Conservation (phyloP, 495 filamentous ascomycete species). For the Echria macrotheca region DNA sequence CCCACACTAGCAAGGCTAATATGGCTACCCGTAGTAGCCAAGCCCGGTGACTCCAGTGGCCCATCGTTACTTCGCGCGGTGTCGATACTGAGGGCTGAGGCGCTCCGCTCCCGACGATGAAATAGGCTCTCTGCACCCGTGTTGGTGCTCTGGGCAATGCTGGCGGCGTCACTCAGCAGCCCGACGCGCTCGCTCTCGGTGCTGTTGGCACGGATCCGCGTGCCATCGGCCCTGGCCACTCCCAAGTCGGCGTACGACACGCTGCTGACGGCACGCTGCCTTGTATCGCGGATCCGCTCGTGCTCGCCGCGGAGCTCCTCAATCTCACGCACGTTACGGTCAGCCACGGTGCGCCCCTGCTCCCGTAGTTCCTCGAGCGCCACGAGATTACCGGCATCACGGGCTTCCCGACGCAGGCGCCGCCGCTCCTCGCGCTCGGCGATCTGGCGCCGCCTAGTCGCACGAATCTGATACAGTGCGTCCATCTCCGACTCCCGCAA, state of each 20-base stretch:
- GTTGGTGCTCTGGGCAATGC: slow-evolving; percentile 35
- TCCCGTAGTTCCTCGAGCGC: slow-evolving; percentile 56
- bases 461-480: slow-evolving; percentile 80
- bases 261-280: slow-evolving; percentile 70
- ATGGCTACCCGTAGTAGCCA: slow-evolving; percentile 18
- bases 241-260: slow-evolving; percentile 85
- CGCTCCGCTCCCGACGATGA: slow-evolving; percentile 39
- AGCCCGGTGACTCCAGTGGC: slow-evolving; percentile 18
- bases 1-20: slow-evolving; percentile 20
- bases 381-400: slow-evolving; percentile 58
- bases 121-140: slow-evolving; percentile 24
- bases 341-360: slow-evolving; percentile 32
- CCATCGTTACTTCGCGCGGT: slow-evolving; percentile 21
- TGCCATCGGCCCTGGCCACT: slow-evolving; percentile 82
- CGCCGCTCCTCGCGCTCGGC: slow-evolving; percentile 72
- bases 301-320: slow-evolving; percentile 60
- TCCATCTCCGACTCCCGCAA: slow-evolving; percentile 93
- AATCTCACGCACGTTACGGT: slow-evolving; percentile 29
- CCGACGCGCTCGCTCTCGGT: slow-evolving; percentile 70
- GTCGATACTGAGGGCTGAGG: slow-evolving; percentile 45
- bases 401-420: slow-evolving; percentile 59
- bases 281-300: slow-evolving; percentile 54
- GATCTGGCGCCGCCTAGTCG: slow-evolving; percentile 67
- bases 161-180: slow-evolving; percentile 64
- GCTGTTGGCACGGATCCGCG: slow-evolving; percentile 75